Percentiles rank a stretch among this genome's conserved stretches.
Evolutionary conservation across 306 rosid genomes (phyloP).

Genomic region (apple (Malus domestica)): ASM211411v1 NC_041803.1:19961001-19961500

Average conservation of each 20-base stretch:
- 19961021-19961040: constrained; percentile 1
- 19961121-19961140: not conserved
- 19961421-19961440: constrained; percentile 50
- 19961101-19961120: not conserved
- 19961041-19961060: constrained; percentile 1
- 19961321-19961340: not conserved
- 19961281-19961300: not conserved
- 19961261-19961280: constrained; percentile 45
- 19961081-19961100: not conserved
- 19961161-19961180: not conserved
- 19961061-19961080: not conserved
- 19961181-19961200: constrained; percentile 53
- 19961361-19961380: constrained; percentile 23
- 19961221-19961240: constrained; percentile 99
- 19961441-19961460: constrained; percentile 61
- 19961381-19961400: constrained; percentile 54
- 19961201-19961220: constrained; percentile 91
- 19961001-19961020: constrained; percentile 72
- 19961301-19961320: not conserved
- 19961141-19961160: not conserved
- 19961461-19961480: constrained; percentile 50
- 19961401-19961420: constrained; percentile 53
- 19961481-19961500: constrained; percentile 37
- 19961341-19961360: not conserved
- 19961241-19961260: constrained; percentile 99